A percentile compares a stretch with the other conserved stretches of the same genome.
Evolutionary conservation across 352 stramenopile genomes (phyloP).

Genomic region (Phytophthora sojae): DNA sequence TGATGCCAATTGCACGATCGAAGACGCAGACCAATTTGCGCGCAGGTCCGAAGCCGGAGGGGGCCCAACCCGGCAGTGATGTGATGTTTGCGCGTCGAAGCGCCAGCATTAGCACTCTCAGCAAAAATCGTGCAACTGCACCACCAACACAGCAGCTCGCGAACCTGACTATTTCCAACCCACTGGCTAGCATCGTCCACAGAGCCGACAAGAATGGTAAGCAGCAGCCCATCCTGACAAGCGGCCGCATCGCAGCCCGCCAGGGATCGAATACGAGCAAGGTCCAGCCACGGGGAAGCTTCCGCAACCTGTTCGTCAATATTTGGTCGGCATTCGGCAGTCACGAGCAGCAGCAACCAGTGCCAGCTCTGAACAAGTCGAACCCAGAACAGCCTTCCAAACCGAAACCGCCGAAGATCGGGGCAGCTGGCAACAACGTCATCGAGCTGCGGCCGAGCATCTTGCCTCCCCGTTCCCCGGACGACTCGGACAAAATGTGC

Average conservation of each 20-base stretch:
- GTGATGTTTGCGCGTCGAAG: conserved; percentile 69
- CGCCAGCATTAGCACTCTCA: conserved; percentile 50
- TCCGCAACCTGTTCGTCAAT: conserved; percentile 67
- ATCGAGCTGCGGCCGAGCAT: conserved; percentile 61
- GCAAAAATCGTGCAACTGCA: conserved; percentile 18
- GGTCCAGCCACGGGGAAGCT: conserved; percentile 42
- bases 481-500: conserved; percentile 82
- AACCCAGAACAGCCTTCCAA: conserved; percentile 10
- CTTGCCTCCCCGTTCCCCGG: conserved; percentile 34
- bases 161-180: conserved; percentile 44
- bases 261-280: conserved; percentile 20
- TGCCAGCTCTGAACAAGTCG: conserved; percentile 27
- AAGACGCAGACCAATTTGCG: conserved; percentile 35
- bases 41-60: conserved; percentile 30
- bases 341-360: conserved; percentile 57
- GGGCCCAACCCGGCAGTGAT: conserved; percentile 18
- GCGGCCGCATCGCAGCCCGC: background rate
- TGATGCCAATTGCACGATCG: conserved; percentile 36
- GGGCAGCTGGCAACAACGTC: conserved; percentile 30
- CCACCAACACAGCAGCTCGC: conserved; percentile 52
- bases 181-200: conserved; percentile 64
- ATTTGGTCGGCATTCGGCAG: conserved; percentile 67
- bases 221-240: conserved; percentile 33
- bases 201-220: conserved; percentile 63
- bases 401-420: conserved; percentile 9